Base-by-base conservation (phyloP, 768 basidiomycete genomes). In the Amylocystis lapponica region DNA sequence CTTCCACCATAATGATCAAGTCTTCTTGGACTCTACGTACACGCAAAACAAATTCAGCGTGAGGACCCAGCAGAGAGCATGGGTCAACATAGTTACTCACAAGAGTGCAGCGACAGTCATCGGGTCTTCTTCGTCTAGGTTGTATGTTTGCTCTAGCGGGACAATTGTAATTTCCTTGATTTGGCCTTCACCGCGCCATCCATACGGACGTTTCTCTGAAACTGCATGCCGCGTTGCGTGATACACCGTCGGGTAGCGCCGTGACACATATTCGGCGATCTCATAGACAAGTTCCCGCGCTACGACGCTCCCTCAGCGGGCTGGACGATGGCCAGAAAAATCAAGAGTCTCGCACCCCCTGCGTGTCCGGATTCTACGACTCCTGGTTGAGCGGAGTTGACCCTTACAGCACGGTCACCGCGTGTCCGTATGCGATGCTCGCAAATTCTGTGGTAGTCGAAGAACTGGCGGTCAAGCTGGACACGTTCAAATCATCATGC, bases 231-330 rank as follows among this genome's bases (percentile, higher is more conserved):
- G 75, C 9, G 58, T 64, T 21, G 81, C 69, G 5, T 59, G 54
- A 56, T 81, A 86, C 8, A 76, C 70, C 26, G 56, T 56, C 4
- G 84, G 83, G 53, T 83, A 82, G 34, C 83, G 73, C 38, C 70
- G 66, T 17, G 72, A 70, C 39, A 87, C 70, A 54, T 81, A 86
- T 52, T 83, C 81, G 2, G 78, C 70, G 29, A 86, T 61, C 54
- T 86, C 83, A 47, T 85, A 77, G 14, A 82, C 74, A 20, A 83
- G 66, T 58, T 86, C 83, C 34, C 76, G 65, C 6, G 81, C 83
- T 83, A 45, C n/a, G 40, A 5, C 19, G 11, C 14, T 26, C 7
- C 14, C n/a, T 33, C 7, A 33, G 32, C 32, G 5, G 14, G n/a
- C n/a, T 13, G 6, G 32, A 36, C 36, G 20, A 34, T 25, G 5